Conservation (phyloP, 345 rosid genomes). For the Populus ilicifolia region DNA sequence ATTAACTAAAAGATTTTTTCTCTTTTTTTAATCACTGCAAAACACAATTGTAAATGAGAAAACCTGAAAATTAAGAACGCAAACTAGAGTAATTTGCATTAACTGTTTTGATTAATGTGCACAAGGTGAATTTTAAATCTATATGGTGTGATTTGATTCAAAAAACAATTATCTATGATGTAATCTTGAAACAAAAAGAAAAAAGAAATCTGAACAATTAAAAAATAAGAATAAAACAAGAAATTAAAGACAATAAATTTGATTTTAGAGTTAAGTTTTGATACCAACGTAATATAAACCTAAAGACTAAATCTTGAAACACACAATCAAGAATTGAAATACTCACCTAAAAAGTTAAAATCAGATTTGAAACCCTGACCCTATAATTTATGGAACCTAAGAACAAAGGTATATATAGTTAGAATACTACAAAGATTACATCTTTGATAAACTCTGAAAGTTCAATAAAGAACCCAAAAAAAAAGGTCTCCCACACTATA, state of each 20-base stretch:
- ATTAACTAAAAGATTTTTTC: neutral
- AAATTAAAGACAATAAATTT: too few species aligned
- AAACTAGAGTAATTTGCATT: neutral
- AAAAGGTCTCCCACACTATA: fast-evolving
- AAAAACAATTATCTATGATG: neutral
- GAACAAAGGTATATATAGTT: too few species aligned
- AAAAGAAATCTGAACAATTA: too few species aligned
- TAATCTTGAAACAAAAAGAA: neutral
- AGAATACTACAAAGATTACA: neutral
- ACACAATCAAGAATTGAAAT: too few species aligned
- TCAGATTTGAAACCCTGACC: too few species aligned
- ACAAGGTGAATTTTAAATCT: neutral
- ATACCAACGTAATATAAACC: too few species aligned
- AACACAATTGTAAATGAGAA: neutral
- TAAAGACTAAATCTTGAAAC: fast-evolving
- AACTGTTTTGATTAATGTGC: neutral
- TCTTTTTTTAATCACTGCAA: too few species aligned
- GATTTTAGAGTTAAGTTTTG: too few species aligned
- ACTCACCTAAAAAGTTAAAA: too few species aligned
- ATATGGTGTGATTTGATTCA: neutral
- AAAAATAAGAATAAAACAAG: neutral
- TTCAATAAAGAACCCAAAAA: neutral
- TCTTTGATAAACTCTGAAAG: too few species aligned
- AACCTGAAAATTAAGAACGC: neutral
- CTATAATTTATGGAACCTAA: too few species aligned